Evolutionary conservation across 148 eudicot genomes (phyloP).

Genomic region (Vaccinium myrtillus): DNA sequence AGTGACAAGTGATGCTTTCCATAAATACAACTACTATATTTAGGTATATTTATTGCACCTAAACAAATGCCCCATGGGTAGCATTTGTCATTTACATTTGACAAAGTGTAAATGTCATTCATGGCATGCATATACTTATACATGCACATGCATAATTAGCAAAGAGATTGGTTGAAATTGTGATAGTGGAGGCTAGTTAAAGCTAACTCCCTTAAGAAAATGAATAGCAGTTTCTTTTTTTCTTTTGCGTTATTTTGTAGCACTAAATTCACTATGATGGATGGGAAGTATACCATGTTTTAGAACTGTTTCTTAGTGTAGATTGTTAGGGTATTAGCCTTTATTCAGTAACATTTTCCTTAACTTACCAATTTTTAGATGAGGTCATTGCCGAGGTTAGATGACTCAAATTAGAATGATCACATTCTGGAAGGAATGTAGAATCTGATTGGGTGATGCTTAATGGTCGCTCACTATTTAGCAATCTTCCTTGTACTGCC

Average conservation of each 20-base stretch:
- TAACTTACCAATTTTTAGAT: too few species aligned
- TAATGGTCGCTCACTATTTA: neutral
- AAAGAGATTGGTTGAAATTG: neutral
- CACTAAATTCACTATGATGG: neutral
- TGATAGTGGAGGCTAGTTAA: neutral
- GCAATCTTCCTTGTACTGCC: neutral
- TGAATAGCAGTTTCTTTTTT: neutral
- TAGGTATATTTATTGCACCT: too few species aligned
- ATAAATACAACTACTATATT: too few species aligned
- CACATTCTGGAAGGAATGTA: neutral
- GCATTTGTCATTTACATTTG: too few species aligned
- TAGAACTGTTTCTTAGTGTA: neutral
- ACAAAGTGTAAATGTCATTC: neutral
- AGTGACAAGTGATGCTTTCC: too few species aligned
- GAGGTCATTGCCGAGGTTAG: constrained; percentile 5
- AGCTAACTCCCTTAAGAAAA: neutral
- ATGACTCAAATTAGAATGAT: neutral
- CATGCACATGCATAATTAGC: neutral
- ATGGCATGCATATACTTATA: neutral
- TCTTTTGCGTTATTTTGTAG: neutral
- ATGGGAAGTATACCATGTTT: neutral
- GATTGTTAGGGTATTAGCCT: neutral
- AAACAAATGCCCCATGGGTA: too few species aligned
- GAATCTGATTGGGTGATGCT: neutral
- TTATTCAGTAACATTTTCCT: neutral